These are phyloP conservation scores for Pichia manshurica DNA, from an alignment of 805 yeast genomes.

Conservation along the genomic window DNA sequence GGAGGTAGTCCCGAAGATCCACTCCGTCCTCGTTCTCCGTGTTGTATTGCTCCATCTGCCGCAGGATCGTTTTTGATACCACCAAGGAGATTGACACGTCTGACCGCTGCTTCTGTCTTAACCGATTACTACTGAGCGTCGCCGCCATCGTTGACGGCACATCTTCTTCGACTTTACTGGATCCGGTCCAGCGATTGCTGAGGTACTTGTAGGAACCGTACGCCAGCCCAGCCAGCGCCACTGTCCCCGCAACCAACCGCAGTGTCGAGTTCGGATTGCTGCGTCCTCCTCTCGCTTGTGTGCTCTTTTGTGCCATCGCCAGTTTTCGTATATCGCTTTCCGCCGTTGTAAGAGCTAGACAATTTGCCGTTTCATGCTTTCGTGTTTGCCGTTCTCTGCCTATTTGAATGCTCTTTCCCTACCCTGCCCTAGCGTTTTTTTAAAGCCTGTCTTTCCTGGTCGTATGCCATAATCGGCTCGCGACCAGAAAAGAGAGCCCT, in stretches of 20 bases:
- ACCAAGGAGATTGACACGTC: constrained; percentile 19
- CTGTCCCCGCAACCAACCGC: not conserved
- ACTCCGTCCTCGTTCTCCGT: constrained; percentile 9
- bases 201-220: not conserved
- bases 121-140: not conserved
- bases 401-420: too few relatives aligned
- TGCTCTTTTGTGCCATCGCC: not conserved
- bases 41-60: constrained; percentile 9
- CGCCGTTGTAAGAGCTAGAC: too few relatives aligned
- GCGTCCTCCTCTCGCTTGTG: not conserved
- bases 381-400: too few relatives aligned
- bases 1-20: constrained; percentile 10
- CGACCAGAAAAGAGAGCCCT: too few relatives aligned
- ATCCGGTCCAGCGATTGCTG: not conserved
- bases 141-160: too few relatives aligned
- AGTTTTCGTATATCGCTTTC: too few relatives aligned
- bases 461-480: too few relatives aligned
- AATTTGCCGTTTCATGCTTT: too few relatives aligned
- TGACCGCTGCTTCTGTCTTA: constrained; percentile 5
- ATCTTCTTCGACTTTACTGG: too few relatives aligned
- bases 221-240: not conserved
- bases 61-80: constrained; percentile 13
- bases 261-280: not conserved
- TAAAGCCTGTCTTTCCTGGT: too few relatives aligned
- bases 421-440: too few relatives aligned